Conservation (phyloP, 495 filamentous ascomycete genomes). For the Hypoxylon fragiforme region DNA sequence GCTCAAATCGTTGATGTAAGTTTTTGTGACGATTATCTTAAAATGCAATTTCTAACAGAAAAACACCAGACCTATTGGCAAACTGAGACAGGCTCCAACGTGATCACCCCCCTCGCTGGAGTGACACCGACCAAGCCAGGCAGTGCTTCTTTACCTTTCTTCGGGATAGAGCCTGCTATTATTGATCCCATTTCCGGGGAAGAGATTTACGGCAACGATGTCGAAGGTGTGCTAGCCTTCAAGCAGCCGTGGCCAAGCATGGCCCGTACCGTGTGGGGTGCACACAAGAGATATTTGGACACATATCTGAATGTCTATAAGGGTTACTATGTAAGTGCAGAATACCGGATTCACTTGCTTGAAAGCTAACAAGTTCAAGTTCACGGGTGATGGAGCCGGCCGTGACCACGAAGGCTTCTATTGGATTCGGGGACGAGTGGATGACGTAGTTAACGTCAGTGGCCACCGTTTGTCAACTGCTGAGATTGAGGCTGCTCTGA, state of each 20-base stretch:
- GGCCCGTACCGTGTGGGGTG: conserved; percentile 97
- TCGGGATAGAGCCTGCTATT: conserved; percentile 97
- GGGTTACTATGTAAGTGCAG: conserved; percentile 85
- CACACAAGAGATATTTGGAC: conserved; percentile 98
- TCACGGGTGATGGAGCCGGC: conserved; percentile 96
- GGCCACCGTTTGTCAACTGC: conserved; percentile 96
- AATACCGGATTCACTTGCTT: background rate
- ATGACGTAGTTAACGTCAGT: conserved; percentile 97
- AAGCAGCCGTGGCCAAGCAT: conserved; percentile 99
- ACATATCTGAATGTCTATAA: conserved; percentile 98
- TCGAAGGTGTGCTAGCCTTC: conserved; percentile 96
- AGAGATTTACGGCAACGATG: conserved; percentile 93
- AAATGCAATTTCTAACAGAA: conserved; percentile 11
- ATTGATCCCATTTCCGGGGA: conserved; percentile 95
- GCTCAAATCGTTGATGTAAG: conserved; percentile 93
- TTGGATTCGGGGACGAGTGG: conserved; percentile 98
- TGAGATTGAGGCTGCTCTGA: conserved; percentile 94
- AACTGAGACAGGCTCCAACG: conserved; percentile 97
- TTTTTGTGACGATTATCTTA: conserved; percentile 15
- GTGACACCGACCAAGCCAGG: conserved; percentile 80
- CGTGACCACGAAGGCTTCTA: conserved; percentile 99
- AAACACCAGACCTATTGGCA: conserved; percentile 99
- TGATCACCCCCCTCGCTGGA: conserved; percentile 77
- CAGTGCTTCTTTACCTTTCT: conserved; percentile 83
- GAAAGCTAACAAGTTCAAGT: conserved; percentile 60